Evolutionary conservation across 2,329 filamentous ascomycete species (phyloP), one percentile per base, ranked within the genome.

Genomic region (Penicillium nordicum): DNA sequence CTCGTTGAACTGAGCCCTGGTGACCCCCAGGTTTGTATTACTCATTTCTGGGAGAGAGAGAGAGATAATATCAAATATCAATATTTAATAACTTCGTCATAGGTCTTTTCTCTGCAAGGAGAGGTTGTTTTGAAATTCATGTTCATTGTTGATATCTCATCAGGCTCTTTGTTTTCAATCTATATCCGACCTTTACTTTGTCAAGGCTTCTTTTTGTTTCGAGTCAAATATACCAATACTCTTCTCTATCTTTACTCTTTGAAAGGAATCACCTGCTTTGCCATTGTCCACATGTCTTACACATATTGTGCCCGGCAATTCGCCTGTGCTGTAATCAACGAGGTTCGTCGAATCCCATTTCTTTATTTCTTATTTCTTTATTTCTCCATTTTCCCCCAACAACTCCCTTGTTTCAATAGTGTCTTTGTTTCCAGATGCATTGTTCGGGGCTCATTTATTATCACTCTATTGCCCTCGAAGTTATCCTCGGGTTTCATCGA

Each of bases 181-280:
- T 14, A 46, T 46, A 34, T 5, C 29, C 32, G 21, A 23, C 18
- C 4, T 21, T 8, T 8, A 11, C 18, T 45, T 46, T 46, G 18
- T 34, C 23, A n/a, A 44, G 16, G n/a, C n/a, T n/a, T 32, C 21
- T 27, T 21, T 34, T 43, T 34, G 27, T 37, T 14, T 27, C n/a
- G 8, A 29, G 5, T 25, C 16, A 29, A 40, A 12, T 40, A 32
- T 23, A 30, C 14, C 43, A 47, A 49, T 40, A 32, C 12, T 48
- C 18, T 48, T 40, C 25, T 47, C 16, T 50, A 32, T 44, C 40
- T 46, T 38, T 38, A 18, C 37, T n/a, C 48, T 21, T 36, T 29
- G 30, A 37, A 50, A 60, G 43, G 41, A 57, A 67, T 70, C 67
- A 68, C 61, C 63, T 66, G 66, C 58, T 56, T 58, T 59, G 50